phyloP scores from a whole-genome alignment of 2,329 filamentous ascomycete genomes.

The Ophiocordyceps australis region DNA sequence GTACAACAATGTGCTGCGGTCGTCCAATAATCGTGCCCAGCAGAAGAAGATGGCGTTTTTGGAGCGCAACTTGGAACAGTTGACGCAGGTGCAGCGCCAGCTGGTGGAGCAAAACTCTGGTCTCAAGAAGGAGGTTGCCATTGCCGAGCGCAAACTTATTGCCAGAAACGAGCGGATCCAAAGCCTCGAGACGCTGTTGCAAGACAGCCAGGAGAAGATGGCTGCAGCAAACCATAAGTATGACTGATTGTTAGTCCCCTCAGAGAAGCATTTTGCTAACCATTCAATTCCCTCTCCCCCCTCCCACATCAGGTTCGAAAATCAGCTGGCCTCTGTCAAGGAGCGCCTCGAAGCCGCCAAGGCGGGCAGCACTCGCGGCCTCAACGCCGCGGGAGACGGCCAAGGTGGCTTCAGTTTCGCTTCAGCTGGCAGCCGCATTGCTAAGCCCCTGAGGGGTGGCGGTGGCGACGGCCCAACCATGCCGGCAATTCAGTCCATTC shows the following conservation, averaged over 20 bases:
- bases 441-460: constrained; percentile 46
- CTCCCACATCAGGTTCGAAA: constrained; percentile 96
- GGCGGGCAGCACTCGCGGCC: constrained; percentile 70
- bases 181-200: constrained; percentile 76
- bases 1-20: constrained; percentile 95
- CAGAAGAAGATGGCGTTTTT: constrained; percentile 99
- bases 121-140: constrained; percentile 97
- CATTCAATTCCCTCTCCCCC: neutral
- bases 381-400: constrained; percentile 45
- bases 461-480: constrained; percentile 23
- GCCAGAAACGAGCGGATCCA: constrained; percentile 94
- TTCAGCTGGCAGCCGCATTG: constrained; percentile 45
- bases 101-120: constrained; percentile 95
- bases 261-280: too few species aligned
- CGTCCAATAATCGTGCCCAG: constrained; percentile 93
- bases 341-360: constrained; percentile 94
- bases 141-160: constrained; percentile 92
- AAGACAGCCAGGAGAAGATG: constrained; percentile 97
- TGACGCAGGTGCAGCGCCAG: constrained; percentile 93
- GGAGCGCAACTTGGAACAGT: constrained; percentile 91
- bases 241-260: constrained; percentile 14
- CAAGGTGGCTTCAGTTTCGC: constrained; percentile 59
- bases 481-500: constrained; percentile 37
- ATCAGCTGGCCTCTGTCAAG: constrained; percentile 91
- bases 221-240: constrained; percentile 96